Evolutionary conservation across 495 filamentous ascomycete species (phyloP), one percentile per base, ranked within the genome.

Genomic region (Copromyces sp.): DNA sequence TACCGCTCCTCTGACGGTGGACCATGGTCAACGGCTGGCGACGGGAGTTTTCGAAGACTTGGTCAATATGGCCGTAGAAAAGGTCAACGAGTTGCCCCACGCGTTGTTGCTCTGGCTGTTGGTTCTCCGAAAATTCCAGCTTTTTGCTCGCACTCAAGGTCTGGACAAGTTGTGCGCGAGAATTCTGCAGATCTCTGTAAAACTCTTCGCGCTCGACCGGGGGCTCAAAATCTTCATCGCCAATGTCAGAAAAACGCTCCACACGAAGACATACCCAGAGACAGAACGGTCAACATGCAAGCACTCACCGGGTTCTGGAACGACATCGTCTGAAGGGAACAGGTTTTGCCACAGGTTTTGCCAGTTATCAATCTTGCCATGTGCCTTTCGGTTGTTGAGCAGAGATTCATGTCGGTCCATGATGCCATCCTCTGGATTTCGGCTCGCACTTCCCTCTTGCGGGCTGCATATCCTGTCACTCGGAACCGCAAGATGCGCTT

Each of bases 371-470:
- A 81, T 73, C 70, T 81, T 80, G 24, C n/a, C 39, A 42, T 75
- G 71, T 11, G 76, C 70, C 70, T 78, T 76, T 2, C 80, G 71
- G 11, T 73, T 78, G 69, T 80, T 80, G 9, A 81, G 77, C 2
- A 42, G 1, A 8, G 75, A 74, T 65, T 79, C 74, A 14, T 73
- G 72, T 24, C 41, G 47, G 3, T 32, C 9, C 2, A 71, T 77
- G 70, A 81, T 80, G 29, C 79, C 79, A 38, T 79, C 78, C 71
- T 81, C 79, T 17, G 79, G 79, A 24, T 81, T 74, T 9, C 44
- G 38, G 53, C 74, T 76, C 1, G 72, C 59, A 0, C 59, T 45
- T 17, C 38, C 68, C 8, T 69, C 71, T 9, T 72, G 71, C 1
- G 71, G 40, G 12, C 37, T 68, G 75, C 79, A 81, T 35, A 81